phyloP scores from a whole-genome alignment of 1,284 basidiomycete genomes.

The Apiotrichum gamsii region DNA sequence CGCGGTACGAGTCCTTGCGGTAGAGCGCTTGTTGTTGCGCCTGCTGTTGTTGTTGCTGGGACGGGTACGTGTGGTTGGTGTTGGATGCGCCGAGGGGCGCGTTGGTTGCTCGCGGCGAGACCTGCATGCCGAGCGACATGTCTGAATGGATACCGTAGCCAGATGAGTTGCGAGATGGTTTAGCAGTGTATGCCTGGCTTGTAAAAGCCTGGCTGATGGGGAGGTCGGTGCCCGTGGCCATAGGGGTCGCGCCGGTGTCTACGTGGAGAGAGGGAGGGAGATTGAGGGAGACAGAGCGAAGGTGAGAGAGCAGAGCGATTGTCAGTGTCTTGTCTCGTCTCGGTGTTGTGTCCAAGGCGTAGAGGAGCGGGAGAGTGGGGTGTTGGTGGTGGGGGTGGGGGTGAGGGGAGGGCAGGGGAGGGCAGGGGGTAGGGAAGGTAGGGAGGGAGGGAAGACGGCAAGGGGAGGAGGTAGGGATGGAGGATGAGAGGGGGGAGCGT shows the following conservation, averaged over 20 bases:
- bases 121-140: slow-evolving; percentile 39
- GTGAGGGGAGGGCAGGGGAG: neutral
- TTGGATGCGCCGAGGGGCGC: neutral
- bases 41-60: neutral
- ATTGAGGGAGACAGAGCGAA: too few relatives aligned
- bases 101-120: slow-evolving; percentile 3
- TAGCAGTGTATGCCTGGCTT: slow-evolving; percentile 26
- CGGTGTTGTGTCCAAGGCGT: neutral
- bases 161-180: slow-evolving; percentile 43
- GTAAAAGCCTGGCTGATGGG: slow-evolving; percentile 27
- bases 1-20: slow-evolving; percentile 4
- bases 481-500: neutral
- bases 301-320: too few relatives aligned
- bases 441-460: too few relatives aligned
- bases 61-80: neutral
- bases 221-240: slow-evolving; percentile 19
- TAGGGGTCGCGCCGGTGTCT: slow-evolving; percentile 47
- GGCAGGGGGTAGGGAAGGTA: too few relatives aligned
- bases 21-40: neutral
- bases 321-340: neutral
- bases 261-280: too few relatives aligned
- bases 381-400: neutral
- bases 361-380: too few relatives aligned
- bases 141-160: slow-evolving; percentile 38
- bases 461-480: neutral